Percentiles rank a stretch among this genome's conserved stretches.
These are phyloP conservation scores for Amanita jacksonii DNA, from an alignment of 768 basidiomycete species.

Conservation along the genomic window DNA sequence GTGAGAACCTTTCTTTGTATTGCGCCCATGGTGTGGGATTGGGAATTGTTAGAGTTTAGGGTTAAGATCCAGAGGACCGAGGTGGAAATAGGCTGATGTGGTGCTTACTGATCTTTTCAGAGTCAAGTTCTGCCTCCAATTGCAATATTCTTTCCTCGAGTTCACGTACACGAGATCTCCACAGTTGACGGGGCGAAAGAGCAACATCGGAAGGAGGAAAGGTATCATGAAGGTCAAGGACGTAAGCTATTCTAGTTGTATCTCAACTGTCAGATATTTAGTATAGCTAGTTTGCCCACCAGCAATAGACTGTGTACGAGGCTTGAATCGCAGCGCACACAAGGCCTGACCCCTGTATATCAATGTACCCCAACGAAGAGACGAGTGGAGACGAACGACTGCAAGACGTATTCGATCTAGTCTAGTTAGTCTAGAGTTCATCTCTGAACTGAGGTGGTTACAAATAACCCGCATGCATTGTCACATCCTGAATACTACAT, in stretches of 20 bases:
- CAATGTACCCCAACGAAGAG: background rate
- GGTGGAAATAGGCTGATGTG: too few species aligned
- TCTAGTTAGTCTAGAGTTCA: constrained; percentile 10
- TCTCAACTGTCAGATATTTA: background rate
- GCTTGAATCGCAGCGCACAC: constrained; percentile 35
- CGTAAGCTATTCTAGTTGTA: constrained; percentile 26
- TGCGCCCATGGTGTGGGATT: too few species aligned
- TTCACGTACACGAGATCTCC: constrained; percentile 32
- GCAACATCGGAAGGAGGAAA: constrained; percentile 21
- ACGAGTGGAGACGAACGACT: constrained; percentile 22
- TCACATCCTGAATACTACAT: too few species aligned
- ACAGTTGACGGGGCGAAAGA: constrained; percentile 19
- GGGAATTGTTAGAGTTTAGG: too few species aligned
- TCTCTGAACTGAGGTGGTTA: too few species aligned
- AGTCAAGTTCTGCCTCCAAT: constrained; percentile 31
- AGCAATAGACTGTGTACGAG: constrained; percentile 27
- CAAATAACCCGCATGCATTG: too few species aligned
- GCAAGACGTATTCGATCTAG: constrained; percentile 30
- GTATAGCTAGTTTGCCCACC: constrained; percentile 23
- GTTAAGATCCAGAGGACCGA: too few species aligned
- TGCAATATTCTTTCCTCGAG: constrained; percentile 29
- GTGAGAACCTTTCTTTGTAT: too few species aligned
- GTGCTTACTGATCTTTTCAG: constrained; percentile 33
- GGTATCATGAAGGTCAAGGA: constrained; percentile 28
- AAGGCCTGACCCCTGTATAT: constrained; percentile 28